Percentiles rank a stretch among this genome's conserved stretches.
Evolutionary conservation across 176 grass and related monocot genomes (phyloP).

Genomic region (Musa troglodytarum): DNA sequence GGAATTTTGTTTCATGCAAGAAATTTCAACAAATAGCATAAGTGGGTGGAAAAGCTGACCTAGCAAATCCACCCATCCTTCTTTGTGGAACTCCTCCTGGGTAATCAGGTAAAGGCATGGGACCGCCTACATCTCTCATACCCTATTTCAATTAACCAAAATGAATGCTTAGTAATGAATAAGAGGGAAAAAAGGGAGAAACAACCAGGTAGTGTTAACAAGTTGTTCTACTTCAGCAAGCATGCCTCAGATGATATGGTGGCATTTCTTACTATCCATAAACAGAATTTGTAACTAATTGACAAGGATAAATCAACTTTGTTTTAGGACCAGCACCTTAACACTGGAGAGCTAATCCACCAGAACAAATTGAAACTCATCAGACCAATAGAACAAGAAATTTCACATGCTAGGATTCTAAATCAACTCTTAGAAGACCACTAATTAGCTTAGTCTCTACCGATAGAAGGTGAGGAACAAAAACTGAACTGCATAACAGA

Average conservation of each 20-base stretch:
- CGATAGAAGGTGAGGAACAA: too few relatives aligned
- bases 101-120: conserved; percentile 46
- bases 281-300: too few relatives aligned
- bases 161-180: conserved; percentile 7
- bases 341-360: too few relatives aligned
- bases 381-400: too few relatives aligned
- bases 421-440: too few relatives aligned
- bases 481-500: too few relatives aligned
- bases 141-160: conserved; percentile 23
- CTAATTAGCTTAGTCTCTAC: too few relatives aligned
- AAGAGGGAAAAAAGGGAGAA: conserved; percentile 9
- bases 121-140: conserved; percentile 41
- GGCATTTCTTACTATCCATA: too few relatives aligned
- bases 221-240: neutral
- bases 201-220: neutral
- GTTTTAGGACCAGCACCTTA: too few relatives aligned
- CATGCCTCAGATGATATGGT: neutral
- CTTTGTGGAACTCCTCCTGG: conserved; percentile 35
- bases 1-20: conserved; percentile 9
- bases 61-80: conserved; percentile 56
- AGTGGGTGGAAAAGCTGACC: conserved; percentile 31
- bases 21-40: conserved; percentile 5
- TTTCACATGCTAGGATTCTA: too few relatives aligned
- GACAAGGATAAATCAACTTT: too few relatives aligned
- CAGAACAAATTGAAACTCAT: too few relatives aligned